Evolutionary conservation across 306 rosid species (phyloP).

Genomic region (Hippophae gyantsensis): DNA sequence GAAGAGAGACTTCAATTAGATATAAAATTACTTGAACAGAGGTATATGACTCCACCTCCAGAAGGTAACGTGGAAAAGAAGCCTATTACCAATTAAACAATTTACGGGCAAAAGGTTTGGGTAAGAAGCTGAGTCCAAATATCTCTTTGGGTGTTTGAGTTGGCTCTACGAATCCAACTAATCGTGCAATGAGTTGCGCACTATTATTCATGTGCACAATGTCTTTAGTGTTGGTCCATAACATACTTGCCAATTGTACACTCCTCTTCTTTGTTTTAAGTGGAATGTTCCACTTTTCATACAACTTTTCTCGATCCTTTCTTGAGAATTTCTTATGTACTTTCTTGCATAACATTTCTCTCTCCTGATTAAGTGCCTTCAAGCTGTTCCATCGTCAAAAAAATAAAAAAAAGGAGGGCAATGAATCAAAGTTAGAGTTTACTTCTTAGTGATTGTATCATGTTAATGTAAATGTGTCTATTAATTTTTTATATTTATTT

Average conservation of each 20-base stretch:
- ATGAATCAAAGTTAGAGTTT: too few relatives aligned
- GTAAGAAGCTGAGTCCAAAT: conserved; percentile 51
- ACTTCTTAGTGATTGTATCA: too few relatives aligned
- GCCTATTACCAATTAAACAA: conserved; percentile 29
- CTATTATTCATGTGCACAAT: conserved; percentile 50
- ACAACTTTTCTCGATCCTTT: conserved; percentile 54
- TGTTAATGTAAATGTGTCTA: too few relatives aligned
- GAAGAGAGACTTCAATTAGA: too few relatives aligned
- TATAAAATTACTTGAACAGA: too few relatives aligned
- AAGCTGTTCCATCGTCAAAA: conserved; percentile 23
- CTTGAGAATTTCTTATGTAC: conserved; percentile 48
- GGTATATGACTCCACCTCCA: too few relatives aligned
- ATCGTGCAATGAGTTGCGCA: conserved; percentile 64
- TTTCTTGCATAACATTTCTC: conserved; percentile 68
- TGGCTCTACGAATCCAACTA: conserved; percentile 50
- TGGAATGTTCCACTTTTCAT: conserved; percentile 55
- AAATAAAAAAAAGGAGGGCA: not conserved
- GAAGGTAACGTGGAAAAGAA: too few relatives aligned
- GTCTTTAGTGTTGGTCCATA: conserved; percentile 58
- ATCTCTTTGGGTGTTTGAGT: conserved; percentile 39
- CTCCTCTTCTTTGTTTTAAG: conserved; percentile 63
- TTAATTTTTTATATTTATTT: too few relatives aligned
- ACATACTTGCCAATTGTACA: conserved; percentile 43
- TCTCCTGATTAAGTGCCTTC: conserved; percentile 54
- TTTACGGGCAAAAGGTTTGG: conserved; percentile 21